Evolutionary conservation across 2,329 filamentous ascomycete species (phyloP).

Genomic region (Bipolaris bicolor): DNA sequence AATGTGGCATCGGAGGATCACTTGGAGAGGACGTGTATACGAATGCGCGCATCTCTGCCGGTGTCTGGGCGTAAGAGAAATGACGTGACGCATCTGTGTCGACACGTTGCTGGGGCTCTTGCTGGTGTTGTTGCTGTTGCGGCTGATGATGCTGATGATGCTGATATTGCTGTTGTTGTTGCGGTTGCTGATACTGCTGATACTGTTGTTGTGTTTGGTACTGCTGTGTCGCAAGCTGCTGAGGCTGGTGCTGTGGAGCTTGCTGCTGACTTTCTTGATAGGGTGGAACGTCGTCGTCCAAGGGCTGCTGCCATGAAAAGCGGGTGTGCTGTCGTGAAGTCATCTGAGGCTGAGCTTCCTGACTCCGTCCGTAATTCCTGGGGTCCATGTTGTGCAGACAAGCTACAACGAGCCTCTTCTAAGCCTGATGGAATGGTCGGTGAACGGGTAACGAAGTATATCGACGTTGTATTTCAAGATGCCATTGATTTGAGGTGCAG

Average conservation of each 20-base stretch:
- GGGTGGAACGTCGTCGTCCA: conserved; percentile 25
- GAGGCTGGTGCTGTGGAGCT: conserved; percentile 1
- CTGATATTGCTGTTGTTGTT: conserved; percentile 1
- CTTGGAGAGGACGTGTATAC: conserved; percentile 34
- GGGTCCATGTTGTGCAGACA: conserved; percentile 29
- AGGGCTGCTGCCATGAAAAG: conserved; percentile 45
- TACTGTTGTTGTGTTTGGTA: not conserved
- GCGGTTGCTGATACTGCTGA: conserved; percentile 11
- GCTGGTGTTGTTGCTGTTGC: conserved; percentile 3
- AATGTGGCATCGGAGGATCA: conserved; percentile 34
- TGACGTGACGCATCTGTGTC: conserved; percentile 32
- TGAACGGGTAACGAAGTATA: not conserved
- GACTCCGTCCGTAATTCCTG: conserved; percentile 27
- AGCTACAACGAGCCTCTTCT: not conserved
- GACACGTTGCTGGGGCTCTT: conserved; percentile 20
- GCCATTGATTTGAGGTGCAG: conserved; percentile 2
- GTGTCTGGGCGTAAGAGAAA: conserved; percentile 48
- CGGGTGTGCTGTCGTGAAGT: conserved; percentile 30
- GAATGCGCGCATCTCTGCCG: conserved; percentile 40
- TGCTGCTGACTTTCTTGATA: conserved; percentile 18
- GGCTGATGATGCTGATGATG: conserved; percentile 4
- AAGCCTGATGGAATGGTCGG: not conserved
- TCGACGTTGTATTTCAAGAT: not conserved
- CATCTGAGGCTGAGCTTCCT: conserved; percentile 23
- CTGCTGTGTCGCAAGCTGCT: conserved; percentile 8